phyloP scores from a whole-genome alignment of 768 basidiomycete genomes.

The Mycena floridula region DNA sequence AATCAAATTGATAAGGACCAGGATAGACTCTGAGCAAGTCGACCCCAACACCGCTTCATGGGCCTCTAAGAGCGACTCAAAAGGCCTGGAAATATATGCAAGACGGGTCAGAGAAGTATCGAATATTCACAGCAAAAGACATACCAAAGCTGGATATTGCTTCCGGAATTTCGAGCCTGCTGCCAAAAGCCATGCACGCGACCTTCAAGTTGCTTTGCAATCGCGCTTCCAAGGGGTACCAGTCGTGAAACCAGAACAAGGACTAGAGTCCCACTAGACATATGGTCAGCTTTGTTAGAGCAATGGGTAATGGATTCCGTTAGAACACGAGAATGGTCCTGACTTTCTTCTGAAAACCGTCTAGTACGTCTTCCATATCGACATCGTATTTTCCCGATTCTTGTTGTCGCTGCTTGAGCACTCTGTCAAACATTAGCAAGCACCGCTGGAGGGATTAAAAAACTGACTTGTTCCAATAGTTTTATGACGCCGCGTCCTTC shows the following conservation, averaged over 20 bases:
- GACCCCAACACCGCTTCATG: background rate
- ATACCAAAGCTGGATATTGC: conserved; percentile 45
- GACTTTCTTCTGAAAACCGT: conserved; percentile 52
- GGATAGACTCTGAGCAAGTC: background rate
- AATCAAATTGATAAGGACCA: background rate
- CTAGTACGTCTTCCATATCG: conserved; percentile 58
- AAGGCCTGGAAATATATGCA: background rate
- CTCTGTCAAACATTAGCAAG: conserved; percentile 18
- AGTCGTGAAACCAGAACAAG: conserved; percentile 59
- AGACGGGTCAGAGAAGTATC: background rate
- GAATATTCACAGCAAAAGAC: conserved; percentile 11
- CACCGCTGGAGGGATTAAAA: background rate
- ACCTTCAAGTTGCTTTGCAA: conserved; percentile 37
- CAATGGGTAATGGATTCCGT: conserved; percentile 24
- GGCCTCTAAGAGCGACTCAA: no score
- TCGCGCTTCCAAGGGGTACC: conserved; percentile 71
- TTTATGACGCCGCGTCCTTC: conserved; percentile 59
- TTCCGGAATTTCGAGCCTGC: conserved; percentile 44
- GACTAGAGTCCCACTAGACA: conserved; percentile 54
- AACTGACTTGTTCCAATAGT: conserved; percentile 50
- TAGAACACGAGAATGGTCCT: conserved; percentile 64
- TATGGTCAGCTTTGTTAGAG: no score
- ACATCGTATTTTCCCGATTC: conserved; percentile 31
- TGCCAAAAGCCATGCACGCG: conserved; percentile 60
- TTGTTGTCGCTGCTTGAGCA: conserved; percentile 29